Base-by-base conservation (phyloP, 177 flowering plant species). In the Telopea speciosissima region DNA sequence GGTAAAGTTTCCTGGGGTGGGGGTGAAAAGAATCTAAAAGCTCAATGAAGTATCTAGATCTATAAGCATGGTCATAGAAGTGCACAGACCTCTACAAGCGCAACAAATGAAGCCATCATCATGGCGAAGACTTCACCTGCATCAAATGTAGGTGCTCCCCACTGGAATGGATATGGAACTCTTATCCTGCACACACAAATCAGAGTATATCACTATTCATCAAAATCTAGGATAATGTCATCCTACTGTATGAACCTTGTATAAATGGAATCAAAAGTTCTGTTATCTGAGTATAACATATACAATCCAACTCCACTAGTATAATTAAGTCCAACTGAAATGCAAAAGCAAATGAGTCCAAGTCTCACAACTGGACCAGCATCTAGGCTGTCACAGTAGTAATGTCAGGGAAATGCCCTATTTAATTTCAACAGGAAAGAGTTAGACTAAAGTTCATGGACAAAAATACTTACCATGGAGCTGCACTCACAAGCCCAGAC, bases 121-220 rank as follows among this genome's bases (percentile, higher is more conserved):
- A 91, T 93, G 63, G 96, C 94, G 81, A 90, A 91, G 72, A 88
- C 83, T 83, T 93, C 97, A 36, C 97, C 94, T 16, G 93, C 96
- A 81, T 92, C 85, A 83, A 90, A 88, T 23, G 89, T 78, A 1
- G 96, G 90, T 73, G 90, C 88, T 74, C 99, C 99, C 97, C 96
- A 96, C 79, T 93, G 97, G 79, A 96, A 96, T 45, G 98, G 99
- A 72, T 88, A 91, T 52, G 98, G 98, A 68, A 96, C 77, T 74
- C 93, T 80, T 69, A 96, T 92, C 99, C 99, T 96, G 83, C 62
- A 78, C 23, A 63, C 26, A 64, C 23, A 68, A 66, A 44, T 58
- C 65, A 59, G 16, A 67, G 2, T 59, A 22, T 19, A 67, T 6
- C 63, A 66, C 13, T 8, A 21, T 58, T n/a, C 13, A 42, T 60